Evolutionary conservation across 306 rosid genomes (phyloP).

Genomic region (Sphenostylis stenocarpa): DNA sequence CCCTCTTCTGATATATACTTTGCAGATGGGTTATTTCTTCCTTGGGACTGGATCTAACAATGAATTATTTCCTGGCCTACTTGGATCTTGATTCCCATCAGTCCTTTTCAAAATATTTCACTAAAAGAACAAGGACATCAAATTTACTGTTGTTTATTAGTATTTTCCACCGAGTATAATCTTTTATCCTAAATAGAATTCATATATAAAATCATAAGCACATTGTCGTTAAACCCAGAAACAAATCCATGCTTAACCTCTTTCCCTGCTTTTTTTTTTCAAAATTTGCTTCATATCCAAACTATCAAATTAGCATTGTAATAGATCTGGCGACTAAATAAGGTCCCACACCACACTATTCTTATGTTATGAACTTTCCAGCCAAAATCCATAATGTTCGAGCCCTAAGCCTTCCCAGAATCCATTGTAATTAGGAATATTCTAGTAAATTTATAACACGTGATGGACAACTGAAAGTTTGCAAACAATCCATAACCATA

Average conservation of each 20-base stretch:
- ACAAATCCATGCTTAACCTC: not conserved
- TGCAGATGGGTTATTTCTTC: not conserved
- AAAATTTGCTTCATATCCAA: not conserved
- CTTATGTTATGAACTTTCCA: not conserved
- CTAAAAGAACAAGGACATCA: not conserved
- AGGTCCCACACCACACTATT: not conserved
- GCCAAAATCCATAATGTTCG: not conserved
- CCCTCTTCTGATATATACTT: not conserved
- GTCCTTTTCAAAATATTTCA: slow-evolving; percentile 5
- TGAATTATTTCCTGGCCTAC: not conserved
- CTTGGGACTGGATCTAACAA: not conserved
- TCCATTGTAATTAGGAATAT: slow-evolving; percentile 1
- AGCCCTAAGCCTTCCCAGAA: not conserved
- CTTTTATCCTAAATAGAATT: not conserved
- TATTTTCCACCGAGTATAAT: not conserved
- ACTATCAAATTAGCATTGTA: slow-evolving; percentile 5
- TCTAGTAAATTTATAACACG: not conserved
- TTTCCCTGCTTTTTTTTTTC: not conserved
- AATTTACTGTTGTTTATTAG: slow-evolving; percentile 9
- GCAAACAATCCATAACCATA: not conserved
- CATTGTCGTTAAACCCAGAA: not conserved
- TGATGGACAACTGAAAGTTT: not conserved
- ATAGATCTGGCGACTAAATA: slow-evolving; percentile 10
- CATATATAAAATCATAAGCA: not conserved
- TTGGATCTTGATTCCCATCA: not conserved